Conservation (phyloP, 106 monocot species). For the Vanilla planifolia region DNA sequence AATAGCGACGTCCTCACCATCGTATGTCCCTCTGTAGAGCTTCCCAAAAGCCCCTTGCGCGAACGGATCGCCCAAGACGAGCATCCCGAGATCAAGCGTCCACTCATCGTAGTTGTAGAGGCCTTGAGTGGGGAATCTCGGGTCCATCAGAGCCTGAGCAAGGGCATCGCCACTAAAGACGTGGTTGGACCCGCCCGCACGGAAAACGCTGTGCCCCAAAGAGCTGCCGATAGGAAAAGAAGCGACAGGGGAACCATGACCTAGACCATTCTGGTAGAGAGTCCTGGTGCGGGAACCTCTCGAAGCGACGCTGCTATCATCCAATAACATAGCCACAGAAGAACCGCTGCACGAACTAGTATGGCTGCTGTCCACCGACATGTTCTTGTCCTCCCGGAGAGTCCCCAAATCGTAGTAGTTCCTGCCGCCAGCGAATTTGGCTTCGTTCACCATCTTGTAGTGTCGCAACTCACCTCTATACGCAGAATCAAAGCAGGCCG, state of each 20-base stretch:
- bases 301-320: constrained; percentile 28
- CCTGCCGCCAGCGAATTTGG: constrained; percentile 14
- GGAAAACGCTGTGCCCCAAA: constrained; percentile 21
- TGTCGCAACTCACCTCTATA: neutral
- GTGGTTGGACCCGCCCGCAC: constrained; percentile 9
- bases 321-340: constrained; percentile 27
- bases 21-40: constrained; percentile 37
- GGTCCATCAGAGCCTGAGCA: constrained; percentile 29
- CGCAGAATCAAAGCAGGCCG: neutral
- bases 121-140: constrained; percentile 8
- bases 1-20: constrained; percentile 40
- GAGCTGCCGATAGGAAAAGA: constrained; percentile 10
- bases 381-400: constrained; percentile 29
- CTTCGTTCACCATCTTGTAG: constrained; percentile 22
- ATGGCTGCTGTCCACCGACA: constrained; percentile 29
- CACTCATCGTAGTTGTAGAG: constrained; percentile 32
- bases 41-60: constrained; percentile 43
- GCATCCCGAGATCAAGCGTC: constrained; percentile 31
- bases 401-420: constrained; percentile 26
- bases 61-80: constrained; percentile 29
- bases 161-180: constrained; percentile 15
- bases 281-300: constrained; percentile 25
- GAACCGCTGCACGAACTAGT: constrained; percentile 21
- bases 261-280: constrained; percentile 18
- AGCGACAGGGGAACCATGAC: neutral